Conservation (phyloP, 176 grass and related monocot genomes). For the Elaeis guineensis region DNA sequence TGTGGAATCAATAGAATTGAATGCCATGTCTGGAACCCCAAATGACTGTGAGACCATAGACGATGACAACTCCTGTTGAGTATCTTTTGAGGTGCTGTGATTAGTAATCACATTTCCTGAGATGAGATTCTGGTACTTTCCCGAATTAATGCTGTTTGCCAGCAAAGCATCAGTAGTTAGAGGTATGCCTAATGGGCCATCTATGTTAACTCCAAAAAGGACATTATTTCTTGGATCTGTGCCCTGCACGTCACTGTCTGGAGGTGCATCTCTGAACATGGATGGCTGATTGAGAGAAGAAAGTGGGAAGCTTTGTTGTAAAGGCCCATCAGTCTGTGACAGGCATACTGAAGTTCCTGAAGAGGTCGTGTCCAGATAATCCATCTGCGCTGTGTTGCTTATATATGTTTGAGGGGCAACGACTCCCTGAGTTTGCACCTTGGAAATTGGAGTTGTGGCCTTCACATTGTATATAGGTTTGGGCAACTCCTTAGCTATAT, state of each 20-base stretch:
- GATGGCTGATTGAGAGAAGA: constrained; percentile 60
- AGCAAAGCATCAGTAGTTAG: constrained; percentile 64
- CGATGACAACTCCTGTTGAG: constrained; percentile 82
- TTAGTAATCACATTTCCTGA: constrained; percentile 53
- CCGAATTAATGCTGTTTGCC: constrained; percentile 52
- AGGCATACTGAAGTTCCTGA: constrained; percentile 87
- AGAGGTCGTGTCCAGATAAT: constrained; percentile 77
- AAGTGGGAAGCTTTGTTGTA: constrained; percentile 52
- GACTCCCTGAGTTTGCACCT: constrained; percentile 38
- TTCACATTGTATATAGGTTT: constrained; percentile 55
- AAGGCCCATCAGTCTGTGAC: constrained; percentile 63
- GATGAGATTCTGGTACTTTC: constrained; percentile 64
- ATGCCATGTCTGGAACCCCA: constrained; percentile 79
- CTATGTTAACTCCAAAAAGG: constrained; percentile 75
- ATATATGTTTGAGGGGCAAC: constrained; percentile 44
- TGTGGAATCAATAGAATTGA: constrained; percentile 92
- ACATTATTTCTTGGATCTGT: constrained; percentile 60
- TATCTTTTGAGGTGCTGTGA: constrained; percentile 62
- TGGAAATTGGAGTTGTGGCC: constrained; percentile 34
- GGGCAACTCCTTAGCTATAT: constrained; percentile 31
- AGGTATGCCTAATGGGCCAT: constrained; percentile 53
- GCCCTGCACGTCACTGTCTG: constrained; percentile 60
- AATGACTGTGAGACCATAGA: constrained; percentile 99
- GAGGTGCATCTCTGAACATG: constrained; percentile 52
- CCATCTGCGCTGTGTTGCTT: constrained; percentile 51